Evolutionary conservation across 1,284 basidiomycete genomes (phyloP).

Genomic region (Cutaneotrichosporon sp.): DNA sequence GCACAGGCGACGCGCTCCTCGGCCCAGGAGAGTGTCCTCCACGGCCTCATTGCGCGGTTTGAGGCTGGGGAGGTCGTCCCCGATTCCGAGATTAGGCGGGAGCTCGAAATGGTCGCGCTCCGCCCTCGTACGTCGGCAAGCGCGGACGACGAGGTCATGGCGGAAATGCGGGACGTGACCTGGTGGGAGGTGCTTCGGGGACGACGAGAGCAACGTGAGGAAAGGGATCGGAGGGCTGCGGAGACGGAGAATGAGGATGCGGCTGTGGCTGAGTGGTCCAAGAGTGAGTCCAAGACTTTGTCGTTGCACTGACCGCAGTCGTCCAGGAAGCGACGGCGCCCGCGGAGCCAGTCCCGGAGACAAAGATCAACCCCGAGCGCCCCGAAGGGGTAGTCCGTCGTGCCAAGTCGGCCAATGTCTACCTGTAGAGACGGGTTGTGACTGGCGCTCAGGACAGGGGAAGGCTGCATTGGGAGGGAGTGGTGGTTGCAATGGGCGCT

Average conservation of each 20-base stretch:
- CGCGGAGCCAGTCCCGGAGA: not conserved
- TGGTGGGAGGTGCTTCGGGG: slow-evolving; percentile 46
- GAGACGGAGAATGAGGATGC: not conserved
- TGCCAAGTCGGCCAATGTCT: slow-evolving; percentile 9
- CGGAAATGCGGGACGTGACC: slow-evolving; percentile 29
- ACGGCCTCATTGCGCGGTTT: slow-evolving; percentile 27
- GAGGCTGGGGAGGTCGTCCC: slow-evolving; percentile 21
- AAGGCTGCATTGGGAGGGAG: too few relatives aligned
- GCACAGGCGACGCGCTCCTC: slow-evolving; percentile 26
- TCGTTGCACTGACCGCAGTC: slow-evolving; percentile 11
- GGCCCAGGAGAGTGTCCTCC: slow-evolving; percentile 39
- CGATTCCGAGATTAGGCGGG: slow-evolving; percentile 39
- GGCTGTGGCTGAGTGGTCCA: not conserved
- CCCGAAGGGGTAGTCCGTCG: slow-evolving; percentile 4
- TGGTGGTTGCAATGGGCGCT: too few relatives aligned
- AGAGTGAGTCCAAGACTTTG: not conserved
- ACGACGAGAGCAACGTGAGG: slow-evolving; percentile 20
- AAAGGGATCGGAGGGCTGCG: slow-evolving; percentile 6
- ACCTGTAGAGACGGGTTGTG: too few relatives aligned
- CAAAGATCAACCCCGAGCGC: not conserved
- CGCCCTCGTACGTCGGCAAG: slow-evolving; percentile 28
- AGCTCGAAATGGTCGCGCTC: slow-evolving; percentile 48
- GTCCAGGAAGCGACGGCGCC: slow-evolving; percentile 8
- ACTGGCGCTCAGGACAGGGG: too few relatives aligned
- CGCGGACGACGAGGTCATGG: slow-evolving; percentile 15